phyloP scores from a whole-genome alignment of 192 early-diverging fungal genomes.

The Geosiphon pyriformis region DNA sequence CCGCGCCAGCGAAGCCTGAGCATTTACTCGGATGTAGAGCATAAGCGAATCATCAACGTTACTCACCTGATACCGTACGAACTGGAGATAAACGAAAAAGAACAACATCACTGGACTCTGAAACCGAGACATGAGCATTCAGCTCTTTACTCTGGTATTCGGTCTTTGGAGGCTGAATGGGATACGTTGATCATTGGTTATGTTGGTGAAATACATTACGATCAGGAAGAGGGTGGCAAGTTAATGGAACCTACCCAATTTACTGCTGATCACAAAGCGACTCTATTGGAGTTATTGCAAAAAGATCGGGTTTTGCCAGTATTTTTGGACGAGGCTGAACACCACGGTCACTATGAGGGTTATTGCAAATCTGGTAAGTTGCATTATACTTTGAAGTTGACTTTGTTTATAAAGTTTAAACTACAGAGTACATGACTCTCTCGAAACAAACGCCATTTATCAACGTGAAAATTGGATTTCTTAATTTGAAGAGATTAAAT shows the following conservation, averaged over 20 bases:
- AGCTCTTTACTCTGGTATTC: constrained; percentile 83
- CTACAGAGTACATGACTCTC: too few relatives aligned
- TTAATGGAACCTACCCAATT: constrained; percentile 23
- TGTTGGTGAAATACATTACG: constrained; percentile 57
- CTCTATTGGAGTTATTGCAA: constrained; percentile 48
- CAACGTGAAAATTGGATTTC: background rate
- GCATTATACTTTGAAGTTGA: background rate
- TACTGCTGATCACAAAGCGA: constrained; percentile 43
- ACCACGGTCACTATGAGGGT: constrained; percentile 89
- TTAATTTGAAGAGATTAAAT: background rate
- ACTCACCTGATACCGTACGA: constrained; percentile 50
- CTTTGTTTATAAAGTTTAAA: background rate
- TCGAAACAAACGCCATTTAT: too few relatives aligned
- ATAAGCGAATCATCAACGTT: constrained; percentile 43
- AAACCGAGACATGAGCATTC: constrained; percentile 71
- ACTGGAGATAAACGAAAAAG: background rate
- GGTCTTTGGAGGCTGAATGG: constrained; percentile 52
- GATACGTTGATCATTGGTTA: constrained; percentile 73
- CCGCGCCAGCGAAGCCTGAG: background rate
- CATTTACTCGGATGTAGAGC: background rate
- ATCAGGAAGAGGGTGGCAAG: constrained; percentile 48
- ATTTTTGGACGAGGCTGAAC: constrained; percentile 64
- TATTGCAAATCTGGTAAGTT: constrained; percentile 86
- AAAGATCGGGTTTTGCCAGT: constrained; percentile 68
- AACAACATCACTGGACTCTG: constrained; percentile 39